Conservation (phyloP, 2,329 filamentous ascomycete genomes). For the Diaporthe batatas region DNA sequence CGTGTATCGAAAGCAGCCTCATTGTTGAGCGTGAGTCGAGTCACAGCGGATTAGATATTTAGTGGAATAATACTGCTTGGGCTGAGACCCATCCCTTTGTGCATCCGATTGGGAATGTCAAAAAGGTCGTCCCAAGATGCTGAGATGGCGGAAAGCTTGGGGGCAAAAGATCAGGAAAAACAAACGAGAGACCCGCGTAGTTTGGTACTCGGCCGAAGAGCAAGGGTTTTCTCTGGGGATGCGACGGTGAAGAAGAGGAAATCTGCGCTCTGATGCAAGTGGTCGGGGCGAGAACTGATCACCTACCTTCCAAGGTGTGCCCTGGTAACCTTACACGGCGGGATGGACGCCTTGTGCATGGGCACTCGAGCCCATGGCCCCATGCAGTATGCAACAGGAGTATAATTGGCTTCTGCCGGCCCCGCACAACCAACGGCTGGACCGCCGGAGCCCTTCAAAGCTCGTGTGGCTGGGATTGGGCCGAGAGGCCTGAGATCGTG, state of each 20-base stretch:
- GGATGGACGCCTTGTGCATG: conserved; percentile 29
- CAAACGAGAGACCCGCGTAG: neutral
- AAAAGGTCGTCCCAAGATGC: conserved; percentile 22
- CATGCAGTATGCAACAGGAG: conserved; percentile 18
- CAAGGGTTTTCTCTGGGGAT: conserved; percentile 15
- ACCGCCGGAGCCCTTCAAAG: neutral
- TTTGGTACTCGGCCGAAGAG: neutral
- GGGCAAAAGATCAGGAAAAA: conserved; percentile 7
- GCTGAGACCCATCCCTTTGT: neutral
- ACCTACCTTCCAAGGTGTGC: conserved; percentile 20
- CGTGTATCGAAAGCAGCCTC: conserved; percentile 31
- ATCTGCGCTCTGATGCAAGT: conserved; percentile 31
- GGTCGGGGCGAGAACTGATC: conserved; percentile 19
- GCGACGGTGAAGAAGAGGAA: conserved; percentile 17
- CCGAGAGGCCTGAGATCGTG: neutral
- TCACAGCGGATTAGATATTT: neutral
- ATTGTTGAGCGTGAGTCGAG: conserved; percentile 6
- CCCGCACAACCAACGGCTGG: conserved; percentile 13
- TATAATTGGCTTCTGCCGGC: conserved; percentile 12
- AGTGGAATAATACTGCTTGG: conserved; percentile 11
- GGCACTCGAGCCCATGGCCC: conserved; percentile 1
- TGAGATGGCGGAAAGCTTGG: conserved; percentile 13
- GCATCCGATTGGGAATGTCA: neutral
- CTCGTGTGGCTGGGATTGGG: conserved; percentile 20
- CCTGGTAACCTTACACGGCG: conserved; percentile 8